Evolutionary conservation across 257 asterid genomes (phyloP).

Genomic region (Lycium ferocissimum): DNA sequence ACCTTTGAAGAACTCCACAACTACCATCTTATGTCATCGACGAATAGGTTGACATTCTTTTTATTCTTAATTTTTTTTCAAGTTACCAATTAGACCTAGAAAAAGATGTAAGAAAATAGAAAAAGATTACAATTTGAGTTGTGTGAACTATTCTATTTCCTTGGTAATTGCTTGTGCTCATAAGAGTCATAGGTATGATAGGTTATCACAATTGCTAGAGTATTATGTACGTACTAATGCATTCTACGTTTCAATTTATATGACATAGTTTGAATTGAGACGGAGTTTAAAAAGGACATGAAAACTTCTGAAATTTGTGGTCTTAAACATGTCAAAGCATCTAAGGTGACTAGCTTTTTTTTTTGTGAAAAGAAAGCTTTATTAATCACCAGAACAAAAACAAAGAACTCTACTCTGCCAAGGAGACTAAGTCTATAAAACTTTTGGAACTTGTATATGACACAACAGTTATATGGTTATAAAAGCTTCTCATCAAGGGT

Average conservation of each 20-base stretch:
- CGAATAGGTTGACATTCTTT: not conserved
- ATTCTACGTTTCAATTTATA: not conserved
- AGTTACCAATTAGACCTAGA: not conserved
- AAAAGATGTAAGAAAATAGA: not conserved
- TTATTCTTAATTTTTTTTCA: not conserved
- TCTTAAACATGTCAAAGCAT: not conserved
- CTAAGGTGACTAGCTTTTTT: too few relatives aligned
- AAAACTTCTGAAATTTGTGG: not conserved
- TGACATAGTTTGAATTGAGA: not conserved
- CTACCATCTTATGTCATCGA: not conserved
- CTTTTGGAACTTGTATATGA: not conserved
- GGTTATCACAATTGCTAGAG: too few relatives aligned
- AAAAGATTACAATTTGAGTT: too few relatives aligned
- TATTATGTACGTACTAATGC: too few relatives aligned
- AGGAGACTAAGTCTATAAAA: not conserved
- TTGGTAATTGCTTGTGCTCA: too few relatives aligned
- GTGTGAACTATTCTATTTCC: too few relatives aligned
- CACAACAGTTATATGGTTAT: not conserved
- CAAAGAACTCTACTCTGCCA: too few relatives aligned
- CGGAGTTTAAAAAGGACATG: not conserved
- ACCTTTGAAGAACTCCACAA: slow-evolving; percentile 13
- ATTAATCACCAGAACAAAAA: too few relatives aligned
- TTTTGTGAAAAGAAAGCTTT: too few relatives aligned
- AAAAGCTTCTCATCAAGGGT: not conserved
- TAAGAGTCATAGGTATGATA: too few relatives aligned